A percentile compares a stretch with the other conserved stretches of the same genome.
phyloP scores from a whole-genome alignment of 371 early-diverging fungal species.

The Mucor plumbeus region DNA sequence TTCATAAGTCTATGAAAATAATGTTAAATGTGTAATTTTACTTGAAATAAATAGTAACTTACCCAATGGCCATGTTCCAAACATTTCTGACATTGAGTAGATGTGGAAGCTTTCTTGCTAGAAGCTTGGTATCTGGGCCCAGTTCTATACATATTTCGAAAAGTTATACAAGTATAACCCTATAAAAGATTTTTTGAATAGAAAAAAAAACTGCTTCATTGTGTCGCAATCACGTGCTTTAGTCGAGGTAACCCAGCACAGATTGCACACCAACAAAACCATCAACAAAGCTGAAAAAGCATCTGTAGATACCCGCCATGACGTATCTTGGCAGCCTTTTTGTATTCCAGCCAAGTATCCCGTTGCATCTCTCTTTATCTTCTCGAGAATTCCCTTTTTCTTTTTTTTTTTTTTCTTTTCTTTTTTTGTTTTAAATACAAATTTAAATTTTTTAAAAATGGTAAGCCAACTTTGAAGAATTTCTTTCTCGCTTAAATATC shows the following conservation, averaged over 20 bases:
- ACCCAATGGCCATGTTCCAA: slow-evolving; percentile 68
- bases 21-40: neutral
- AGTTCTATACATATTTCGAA: slow-evolving; percentile 39
- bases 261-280: neutral
- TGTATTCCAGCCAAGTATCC: neutral
- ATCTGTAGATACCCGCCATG: neutral
- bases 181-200: neutral
- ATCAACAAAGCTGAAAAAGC: neutral
- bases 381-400: neutral
- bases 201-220: neutral
- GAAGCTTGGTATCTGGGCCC: slow-evolving; percentile 40
- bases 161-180: too few relatives aligned
- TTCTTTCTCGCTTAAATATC: neutral
- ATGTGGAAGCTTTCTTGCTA: slow-evolving; percentile 50
- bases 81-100: slow-evolving; percentile 68
- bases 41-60: slow-evolving; percentile 8
- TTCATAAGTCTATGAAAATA: slow-evolving; percentile 53
- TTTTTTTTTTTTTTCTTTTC: slow-evolving; percentile 11
- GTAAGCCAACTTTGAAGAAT: slow-evolving; percentile 1
- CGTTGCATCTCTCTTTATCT: neutral
- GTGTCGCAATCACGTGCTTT: neutral
- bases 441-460: slow-evolving; percentile 16
- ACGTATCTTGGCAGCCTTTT: neutral
- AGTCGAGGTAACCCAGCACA: neutral
- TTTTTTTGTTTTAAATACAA: slow-evolving; percentile 11